Evolutionary conservation across 805 yeast species (phyloP), one percentile per base, ranked within the genome.

Genomic region (Komagataella mondaviorum): DNA sequence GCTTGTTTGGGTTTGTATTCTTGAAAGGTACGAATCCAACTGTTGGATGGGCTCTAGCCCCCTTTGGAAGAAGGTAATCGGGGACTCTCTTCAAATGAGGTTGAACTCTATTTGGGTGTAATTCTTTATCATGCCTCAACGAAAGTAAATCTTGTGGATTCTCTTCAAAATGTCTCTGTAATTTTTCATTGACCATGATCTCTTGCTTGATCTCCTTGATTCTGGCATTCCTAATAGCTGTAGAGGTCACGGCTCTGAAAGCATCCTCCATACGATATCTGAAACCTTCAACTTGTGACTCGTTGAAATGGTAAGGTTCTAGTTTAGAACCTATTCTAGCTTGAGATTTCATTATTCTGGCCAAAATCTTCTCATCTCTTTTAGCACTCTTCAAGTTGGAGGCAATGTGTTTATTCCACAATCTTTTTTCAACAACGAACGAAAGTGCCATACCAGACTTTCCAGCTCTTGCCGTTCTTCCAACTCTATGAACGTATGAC

Each of bases 401-500:
- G 24, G 82, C 78, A 64, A 83, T 88, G 68, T 93, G 96, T 60
- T 86, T 88, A 36, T 96, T 96, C 69, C 85, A 83, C 60, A 87
- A 90, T 55, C 83, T 85, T 39, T 72, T 69, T 23, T 93, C 86
- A 23, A 91, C 88, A 17, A 90, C 93, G 70, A 91, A 93, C 16
- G 97, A 89, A 51, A 93, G 74, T 0, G 98, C 86, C 78, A 88
- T 90, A 53, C 99, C 99, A 1, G 93, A 76, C 63, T 88, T 89
- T 51, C 96, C 96, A 6, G 96, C 98, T 69, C 99, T 81, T 4
- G 99, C 99, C 4, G 99, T 93, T 71, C 99, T 81, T 50, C 99
- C 99, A 44, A 93, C 79, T 63, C 99, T 78, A 67, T 93, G 99
- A 30, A 88, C 83, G 63, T 93, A 93, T 2, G 95, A 80, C 63